A percentile compares a stretch with the other conserved stretches of the same genome.
Conservation (phyloP, 2,329 filamentous ascomycete species). For the Aaosphaeria arxii region DNA sequence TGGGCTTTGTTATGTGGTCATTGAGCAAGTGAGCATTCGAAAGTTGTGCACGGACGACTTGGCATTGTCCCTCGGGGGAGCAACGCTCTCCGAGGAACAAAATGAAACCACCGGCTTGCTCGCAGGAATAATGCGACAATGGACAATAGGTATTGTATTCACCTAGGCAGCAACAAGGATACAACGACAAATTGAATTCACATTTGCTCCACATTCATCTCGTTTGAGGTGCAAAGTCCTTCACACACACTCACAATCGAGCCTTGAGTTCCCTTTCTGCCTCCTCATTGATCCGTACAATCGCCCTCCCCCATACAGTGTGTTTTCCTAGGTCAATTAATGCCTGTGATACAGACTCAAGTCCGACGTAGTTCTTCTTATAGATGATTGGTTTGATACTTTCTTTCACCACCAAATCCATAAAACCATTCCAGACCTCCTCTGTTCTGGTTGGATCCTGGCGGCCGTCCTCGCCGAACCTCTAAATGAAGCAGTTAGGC, state of each 20-base stretch:
- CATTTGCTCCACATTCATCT: no score
- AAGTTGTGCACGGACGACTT: no score
- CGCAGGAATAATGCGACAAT: no score
- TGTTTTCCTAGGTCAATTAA: slow-evolving; percentile 50
- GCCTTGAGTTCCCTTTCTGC: slow-evolving; percentile 1
- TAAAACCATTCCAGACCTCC: slow-evolving; percentile 52
- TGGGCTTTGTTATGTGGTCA: no score
- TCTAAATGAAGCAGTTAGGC: slow-evolving; percentile 25
- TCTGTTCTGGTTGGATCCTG: slow-evolving; percentile 47
- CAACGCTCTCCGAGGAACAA: no score
- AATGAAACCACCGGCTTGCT: no score
- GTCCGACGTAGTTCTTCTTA: slow-evolving; percentile 46
- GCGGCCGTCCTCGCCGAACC: slow-evolving; percentile 57
- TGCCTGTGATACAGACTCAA: slow-evolving; percentile 50
- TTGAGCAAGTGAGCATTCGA: no score
- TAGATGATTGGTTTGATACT: slow-evolving; percentile 53
- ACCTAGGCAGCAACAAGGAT: no score
- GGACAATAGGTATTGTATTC: no score
- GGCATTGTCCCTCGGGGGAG: no score
- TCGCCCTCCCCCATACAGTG: slow-evolving; percentile 56
- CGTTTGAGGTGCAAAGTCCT: no score
- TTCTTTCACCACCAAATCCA: slow-evolving; percentile 46
- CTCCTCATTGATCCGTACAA: slow-evolving; percentile 44
- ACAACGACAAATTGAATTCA: no score
- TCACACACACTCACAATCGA: slow-evolving; percentile 6